These are phyloP conservation scores for Lasiodiplodia hormozganensis DNA, from an alignment of 2,329 filamentous ascomycete species.

Conservation along the genomic window DNA sequence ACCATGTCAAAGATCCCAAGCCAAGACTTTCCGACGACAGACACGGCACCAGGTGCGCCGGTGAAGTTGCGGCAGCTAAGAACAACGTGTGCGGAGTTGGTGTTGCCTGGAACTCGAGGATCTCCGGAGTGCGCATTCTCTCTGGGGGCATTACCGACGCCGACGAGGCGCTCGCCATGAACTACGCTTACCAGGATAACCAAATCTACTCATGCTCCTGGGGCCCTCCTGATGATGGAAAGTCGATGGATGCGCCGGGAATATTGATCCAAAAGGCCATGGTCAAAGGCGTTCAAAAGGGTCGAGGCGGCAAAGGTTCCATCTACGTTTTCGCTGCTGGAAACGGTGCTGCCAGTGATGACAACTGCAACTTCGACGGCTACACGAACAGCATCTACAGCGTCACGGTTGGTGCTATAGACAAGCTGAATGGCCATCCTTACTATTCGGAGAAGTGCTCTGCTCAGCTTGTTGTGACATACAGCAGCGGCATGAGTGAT, in stretches of 20 bases:
- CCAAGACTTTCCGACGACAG: slow-evolving; percentile 84
- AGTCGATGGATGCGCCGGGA: slow-evolving; percentile 91
- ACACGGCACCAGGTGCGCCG: slow-evolving; percentile 93
- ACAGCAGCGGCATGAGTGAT: slow-evolving; percentile 88
- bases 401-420: slow-evolving; percentile 93
- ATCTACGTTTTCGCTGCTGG: slow-evolving; percentile 97
- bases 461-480: slow-evolving; percentile 93
- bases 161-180: slow-evolving; percentile 91
- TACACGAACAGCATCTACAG: slow-evolving; percentile 99
- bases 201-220: slow-evolving; percentile 99
- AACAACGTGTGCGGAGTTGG: slow-evolving; percentile 97
- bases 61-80: slow-evolving; percentile 88
- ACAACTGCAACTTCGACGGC: slow-evolving; percentile 99
- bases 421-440: slow-evolving; percentile 84
- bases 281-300: slow-evolving; percentile 89
- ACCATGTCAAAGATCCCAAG: slow-evolving; percentile 76
- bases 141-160: slow-evolving; percentile 89
- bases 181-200: slow-evolving; percentile 89
- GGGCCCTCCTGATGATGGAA: slow-evolving; percentile 93
- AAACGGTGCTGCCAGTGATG: slow-evolving; percentile 84
- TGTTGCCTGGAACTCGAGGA: slow-evolving; percentile 88
- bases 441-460: slow-evolving; percentile 98
- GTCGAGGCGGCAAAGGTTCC: slow-evolving; percentile 81
- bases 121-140: slow-evolving; percentile 91
- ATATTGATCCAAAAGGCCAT: slow-evolving; percentile 89